phyloP scores from a whole-genome alignment of 805 yeast species.

The Metschnikowia amazonensis region DNA sequence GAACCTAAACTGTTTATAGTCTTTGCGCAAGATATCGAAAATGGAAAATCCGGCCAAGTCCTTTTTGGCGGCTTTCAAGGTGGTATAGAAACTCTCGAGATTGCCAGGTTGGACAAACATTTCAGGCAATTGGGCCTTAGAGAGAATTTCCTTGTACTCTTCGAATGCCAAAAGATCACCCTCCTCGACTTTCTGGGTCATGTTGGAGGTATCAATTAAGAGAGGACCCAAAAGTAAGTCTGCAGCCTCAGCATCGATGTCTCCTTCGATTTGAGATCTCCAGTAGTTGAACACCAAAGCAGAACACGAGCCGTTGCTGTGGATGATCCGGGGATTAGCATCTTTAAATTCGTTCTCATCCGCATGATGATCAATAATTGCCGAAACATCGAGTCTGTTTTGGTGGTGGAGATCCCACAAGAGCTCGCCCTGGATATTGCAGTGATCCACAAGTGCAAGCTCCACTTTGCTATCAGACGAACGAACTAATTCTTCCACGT shows the following conservation, averaged over 20 bases:
- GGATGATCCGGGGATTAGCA: slow-evolving; percentile 60
- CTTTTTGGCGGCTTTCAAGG: slow-evolving; percentile 49
- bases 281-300: slow-evolving; percentile 68
- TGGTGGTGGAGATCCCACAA: slow-evolving; percentile 27
- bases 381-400: slow-evolving; percentile 36
- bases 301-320: slow-evolving; percentile 73
- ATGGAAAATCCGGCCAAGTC: slow-evolving; percentile 62
- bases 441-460: slow-evolving; percentile 73
- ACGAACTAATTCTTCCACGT: slow-evolving; percentile 49
- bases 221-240: slow-evolving; percentile 62
- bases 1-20: slow-evolving; percentile 68
- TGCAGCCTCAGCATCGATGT: slow-evolving; percentile 31
- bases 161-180: slow-evolving; percentile 50
- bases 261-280: slow-evolving; percentile 25
- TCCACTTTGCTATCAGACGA: background rate
- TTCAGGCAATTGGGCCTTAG: slow-evolving; percentile 12
- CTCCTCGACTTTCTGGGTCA: slow-evolving; percentile 58
- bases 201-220: slow-evolving; percentile 69
- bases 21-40: slow-evolving; percentile 69
- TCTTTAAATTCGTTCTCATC: slow-evolving; percentile 53
- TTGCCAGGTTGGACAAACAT: slow-evolving; percentile 4
- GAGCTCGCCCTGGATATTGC: slow-evolving; percentile 53
- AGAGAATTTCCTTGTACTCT: slow-evolving; percentile 29
- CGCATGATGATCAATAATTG: slow-evolving; percentile 85
- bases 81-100: slow-evolving; percentile 17